These are phyloP conservation scores for Dendrocalamus latiflorus DNA, from an alignment of 202 grass and related monocot genomes.

Conservation along the genomic window DNA sequence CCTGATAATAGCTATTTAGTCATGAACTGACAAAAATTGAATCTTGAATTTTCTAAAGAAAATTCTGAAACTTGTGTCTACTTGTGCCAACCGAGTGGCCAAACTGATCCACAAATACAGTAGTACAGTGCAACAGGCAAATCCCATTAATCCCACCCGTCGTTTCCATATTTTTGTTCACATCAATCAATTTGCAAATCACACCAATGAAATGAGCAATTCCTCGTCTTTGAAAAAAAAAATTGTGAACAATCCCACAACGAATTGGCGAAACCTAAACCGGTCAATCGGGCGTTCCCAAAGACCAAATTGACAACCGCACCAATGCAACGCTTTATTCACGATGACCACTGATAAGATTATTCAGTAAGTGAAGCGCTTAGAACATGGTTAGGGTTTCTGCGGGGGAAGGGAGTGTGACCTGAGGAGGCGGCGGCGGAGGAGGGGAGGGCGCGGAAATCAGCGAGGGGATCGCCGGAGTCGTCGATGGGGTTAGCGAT, in stretches of 20 bases:
- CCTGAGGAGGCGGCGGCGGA: conserved; percentile 5
- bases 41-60: neutral
- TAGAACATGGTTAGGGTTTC: neutral
- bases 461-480: conserved; percentile 20
- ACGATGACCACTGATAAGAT: too few relatives aligned
- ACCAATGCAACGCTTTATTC: neutral
- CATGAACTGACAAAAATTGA: neutral
- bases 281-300: neutral
- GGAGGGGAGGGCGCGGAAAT: conserved; percentile 14
- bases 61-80: too few relatives aligned
- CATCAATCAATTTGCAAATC: neutral
- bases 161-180: neutral
- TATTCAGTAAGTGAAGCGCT: neutral
- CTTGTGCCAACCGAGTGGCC: neutral
- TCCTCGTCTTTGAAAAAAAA: neutral
- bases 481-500: conserved; percentile 67
- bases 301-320: neutral
- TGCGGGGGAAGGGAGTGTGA: neutral
- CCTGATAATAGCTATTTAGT: neutral
- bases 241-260: neutral
- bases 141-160: neutral
- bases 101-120: neutral
- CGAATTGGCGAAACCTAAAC: neutral
- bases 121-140: neutral
- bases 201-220: neutral